Evolutionary conservation across 768 basidiomycete species (phyloP), one percentile per base, ranked within the genome.

Genomic region (Botryobasidium botryosum): DNA sequence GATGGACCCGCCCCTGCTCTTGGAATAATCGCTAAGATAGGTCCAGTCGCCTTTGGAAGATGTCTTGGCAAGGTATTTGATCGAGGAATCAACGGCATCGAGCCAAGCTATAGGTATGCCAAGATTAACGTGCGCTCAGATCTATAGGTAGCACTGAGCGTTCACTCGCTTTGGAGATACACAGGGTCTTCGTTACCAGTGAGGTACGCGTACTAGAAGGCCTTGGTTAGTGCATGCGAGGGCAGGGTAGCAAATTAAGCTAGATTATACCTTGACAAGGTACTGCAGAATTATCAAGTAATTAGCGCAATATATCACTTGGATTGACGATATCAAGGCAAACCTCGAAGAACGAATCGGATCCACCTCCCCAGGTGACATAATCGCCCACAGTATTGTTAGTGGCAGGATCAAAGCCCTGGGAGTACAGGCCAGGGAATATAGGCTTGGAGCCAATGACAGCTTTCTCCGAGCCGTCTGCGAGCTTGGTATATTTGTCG

Each of bases 321-420:
- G n/a, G n/a, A n/a, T n/a, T n/a, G n/a, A n/a, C n/a, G n/a, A n/a
- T n/a, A n/a, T n/a, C n/a, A n/a, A n/a, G n/a, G n/a, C n/a, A n/a
- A n/a, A n/a, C n/a, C n/a, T 84, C 81, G 49, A 78, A 76, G 61
- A 74, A 84, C 47, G 77, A 79, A 58, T 83, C 81, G 1, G 72
- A 74, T 25, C 77, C 78, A 39, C 74, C 63, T 1, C 72, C 71
- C 72, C 72, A 82, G 17, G 75, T 71, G 46, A 79, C 68, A 51
- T 75, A 77, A 5, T 64, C 67, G 27, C 68, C 75, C 15, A 67
- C 63, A n/a, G 65, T 64, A 15, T 62, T 6, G 1, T 75, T 74
- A 3, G 66, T 65, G 0, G 59, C 39, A 1, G 78, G 77, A 54
- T 78, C 66, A 37, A 81, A 69, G 4, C 63, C 63, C 52, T 74